These are phyloP conservation scores for Eimeria falciformis DNA, from an alignment of 169 alveolate genomes.

Conservation along the genomic window DNA sequence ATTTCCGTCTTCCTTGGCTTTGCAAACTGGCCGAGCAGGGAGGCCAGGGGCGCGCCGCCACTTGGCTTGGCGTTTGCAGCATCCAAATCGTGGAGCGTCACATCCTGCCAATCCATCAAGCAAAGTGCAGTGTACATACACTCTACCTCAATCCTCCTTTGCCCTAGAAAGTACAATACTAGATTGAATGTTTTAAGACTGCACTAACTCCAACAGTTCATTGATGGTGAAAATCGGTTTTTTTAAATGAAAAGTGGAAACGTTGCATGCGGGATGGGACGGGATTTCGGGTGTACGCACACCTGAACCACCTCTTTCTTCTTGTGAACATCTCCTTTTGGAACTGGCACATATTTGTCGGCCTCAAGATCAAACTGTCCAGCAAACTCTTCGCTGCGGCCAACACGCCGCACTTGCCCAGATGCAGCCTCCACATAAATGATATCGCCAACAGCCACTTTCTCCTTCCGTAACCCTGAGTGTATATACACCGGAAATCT, in stretches of 20 bases:
- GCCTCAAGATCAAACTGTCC: slow-evolving; percentile 99
- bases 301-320: slow-evolving; percentile 97
- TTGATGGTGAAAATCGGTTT: too few species aligned
- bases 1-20: slow-evolving; percentile 99
- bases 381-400: slow-evolving; percentile 98
- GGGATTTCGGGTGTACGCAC: too few species aligned
- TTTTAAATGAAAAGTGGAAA: too few species aligned
- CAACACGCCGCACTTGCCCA: slow-evolving; percentile 98
- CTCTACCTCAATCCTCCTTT: too few species aligned
- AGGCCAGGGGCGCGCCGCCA: slow-evolving; percentile 98
- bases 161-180: too few species aligned
- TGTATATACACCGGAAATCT: neutral
- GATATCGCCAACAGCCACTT: slow-evolving; percentile 87
- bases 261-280: too few species aligned
- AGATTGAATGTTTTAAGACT: too few species aligned
- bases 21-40: slow-evolving; percentile 97
- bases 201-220: too few species aligned
- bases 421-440: slow-evolving; percentile 97
- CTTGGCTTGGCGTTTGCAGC: slow-evolving; percentile 97
- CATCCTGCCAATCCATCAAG: slow-evolving; percentile 91
- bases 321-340: slow-evolving; percentile 99
- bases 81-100: slow-evolving; percentile 99
- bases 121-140: too few species aligned
- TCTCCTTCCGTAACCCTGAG: slow-evolving; percentile 96
- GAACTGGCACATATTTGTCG: slow-evolving; percentile 98